Evolutionary conservation across 352 stramenopile genomes (phyloP).

Genomic region (Pythium folliculosum): DNA sequence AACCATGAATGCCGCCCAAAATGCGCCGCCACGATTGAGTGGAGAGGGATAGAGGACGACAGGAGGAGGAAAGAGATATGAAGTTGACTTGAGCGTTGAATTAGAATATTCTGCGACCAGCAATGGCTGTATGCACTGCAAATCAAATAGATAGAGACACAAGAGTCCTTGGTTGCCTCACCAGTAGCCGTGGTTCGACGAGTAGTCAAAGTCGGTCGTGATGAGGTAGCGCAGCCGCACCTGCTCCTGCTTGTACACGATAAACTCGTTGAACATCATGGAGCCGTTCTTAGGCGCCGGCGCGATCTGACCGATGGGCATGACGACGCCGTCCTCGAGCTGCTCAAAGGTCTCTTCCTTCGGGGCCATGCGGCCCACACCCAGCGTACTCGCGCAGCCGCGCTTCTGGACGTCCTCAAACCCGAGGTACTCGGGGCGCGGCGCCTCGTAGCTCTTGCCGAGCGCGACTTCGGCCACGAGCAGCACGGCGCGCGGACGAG

Average conservation of each 20-base stretch:
- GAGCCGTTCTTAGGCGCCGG: conserved; percentile 36
- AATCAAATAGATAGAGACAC: conserved; percentile 2
- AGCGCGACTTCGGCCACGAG: conserved; percentile 66
- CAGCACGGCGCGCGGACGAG: conserved; percentile 37
- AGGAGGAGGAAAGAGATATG: too few species aligned
- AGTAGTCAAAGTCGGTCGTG: conserved; percentile 43
- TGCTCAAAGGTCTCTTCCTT: conserved; percentile 35
- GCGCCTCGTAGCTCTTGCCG: conserved; percentile 48
- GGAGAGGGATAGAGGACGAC: too few species aligned
- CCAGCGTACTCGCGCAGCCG: conserved; percentile 38
- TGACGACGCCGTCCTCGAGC: conserved; percentile 51
- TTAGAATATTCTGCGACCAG: too few species aligned
- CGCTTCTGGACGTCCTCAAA: conserved; percentile 45
- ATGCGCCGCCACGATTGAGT: too few species aligned
- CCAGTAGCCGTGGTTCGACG: neutral
- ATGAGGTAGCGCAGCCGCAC: conserved; percentile 65
- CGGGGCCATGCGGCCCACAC: conserved; percentile 49
- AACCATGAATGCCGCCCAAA: too few species aligned
- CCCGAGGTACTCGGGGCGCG: conserved; percentile 46
- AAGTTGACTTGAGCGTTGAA: too few species aligned
- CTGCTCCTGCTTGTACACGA: conserved; percentile 72
- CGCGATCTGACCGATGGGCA: conserved; percentile 54
- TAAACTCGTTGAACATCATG: conserved; percentile 73
- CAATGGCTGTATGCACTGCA: neutral
- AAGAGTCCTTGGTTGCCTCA: conserved; percentile 5